Base-by-base conservation (phyloP, 2,329 filamentous ascomycete species). In the Claviceps pusilla region DNA sequence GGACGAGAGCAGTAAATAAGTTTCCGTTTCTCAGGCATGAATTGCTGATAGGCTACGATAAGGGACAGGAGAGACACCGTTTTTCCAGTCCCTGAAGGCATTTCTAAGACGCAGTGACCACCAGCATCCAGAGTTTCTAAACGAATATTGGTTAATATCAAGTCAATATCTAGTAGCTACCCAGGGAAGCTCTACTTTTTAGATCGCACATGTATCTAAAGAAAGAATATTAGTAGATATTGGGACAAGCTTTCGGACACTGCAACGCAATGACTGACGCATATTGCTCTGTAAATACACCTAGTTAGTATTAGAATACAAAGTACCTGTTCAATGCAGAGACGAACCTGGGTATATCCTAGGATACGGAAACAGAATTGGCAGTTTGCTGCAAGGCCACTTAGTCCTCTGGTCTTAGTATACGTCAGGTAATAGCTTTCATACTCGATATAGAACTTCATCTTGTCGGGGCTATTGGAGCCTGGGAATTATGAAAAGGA, bases 51-150 rank as follows among this genome's bases (percentile, higher is more conserved):
- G 46, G 93, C 91, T 55, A 98, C 83, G 64, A 98, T 98, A 61
- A 98, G 79, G 0, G 93, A 96, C 48, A 98, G 76, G 4, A 98
- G 76, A 10, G 93, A 96, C 31, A 98, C 87, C 0, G 93, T 98
- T 75, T 98, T 98, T 57, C 93, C 93, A 29, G 93, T 98, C 47
- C 93, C 93, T 56, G 93, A 98, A 69, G 93, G 93, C 93, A 98
- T 98, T 73, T 98, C 93, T 62, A 98, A 73, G 28, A 98, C 91
- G 68, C 90, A 96, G 71, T 98, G 89, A 57, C 93, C 94, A 52
- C 88, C 88, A 24, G 85, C 86, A 76, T 98, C 93, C 64, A 98
- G 84, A 24, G 93, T 97, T 61, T 75, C 76, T 79, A 48, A 12
- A 24, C 10, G 9, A 46, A 31, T 29, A 4, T 47, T 11, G 42